A percentile compares a stretch with the other conserved stretches of the same genome.
These are phyloP conservation scores for Tuber borchii DNA, from an alignment of 495 filamentous ascomycete species.

Conservation along the genomic window DNA sequence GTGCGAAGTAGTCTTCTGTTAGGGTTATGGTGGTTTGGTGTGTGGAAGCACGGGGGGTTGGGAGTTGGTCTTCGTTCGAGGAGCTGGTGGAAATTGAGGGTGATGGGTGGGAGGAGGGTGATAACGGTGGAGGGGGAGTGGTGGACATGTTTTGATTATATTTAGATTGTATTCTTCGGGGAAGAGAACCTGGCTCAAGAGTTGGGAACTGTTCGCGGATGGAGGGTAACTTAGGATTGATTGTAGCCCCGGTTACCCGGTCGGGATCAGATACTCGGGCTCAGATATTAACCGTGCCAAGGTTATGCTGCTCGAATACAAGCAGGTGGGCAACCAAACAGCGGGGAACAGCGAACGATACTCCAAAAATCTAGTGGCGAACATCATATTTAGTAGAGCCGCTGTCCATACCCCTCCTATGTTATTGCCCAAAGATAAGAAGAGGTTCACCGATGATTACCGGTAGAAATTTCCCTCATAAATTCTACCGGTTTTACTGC, in stretches of 20 bases:
- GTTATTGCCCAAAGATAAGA: too few relatives aligned
- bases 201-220: neutral
- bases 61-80: constrained; percentile 37
- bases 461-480: too few relatives aligned
- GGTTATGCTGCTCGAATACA: too few relatives aligned
- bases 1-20: constrained; percentile 39
- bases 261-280: too few relatives aligned
- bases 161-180: neutral
- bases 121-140: neutral
- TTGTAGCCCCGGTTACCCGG: neutral
- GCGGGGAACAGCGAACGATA: too few relatives aligned
- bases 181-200: neutral
- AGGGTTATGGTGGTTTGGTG: constrained; percentile 17
- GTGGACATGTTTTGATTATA: neutral
- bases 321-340: too few relatives aligned
- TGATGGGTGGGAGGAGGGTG: neutral
- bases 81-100: constrained; percentile 6
- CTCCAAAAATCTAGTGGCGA: too few relatives aligned
- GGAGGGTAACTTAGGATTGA: neutral
- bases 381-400: too few relatives aligned
- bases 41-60: constrained; percentile 37
- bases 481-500: too few relatives aligned
- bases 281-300: too few relatives aligned
- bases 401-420: too few relatives aligned
- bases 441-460: too few relatives aligned